Evolutionary conservation across 73 alveolate species (phyloP), one percentile per base, ranked within the genome.

Genomic region (Paramecium primaurelia): DNA sequence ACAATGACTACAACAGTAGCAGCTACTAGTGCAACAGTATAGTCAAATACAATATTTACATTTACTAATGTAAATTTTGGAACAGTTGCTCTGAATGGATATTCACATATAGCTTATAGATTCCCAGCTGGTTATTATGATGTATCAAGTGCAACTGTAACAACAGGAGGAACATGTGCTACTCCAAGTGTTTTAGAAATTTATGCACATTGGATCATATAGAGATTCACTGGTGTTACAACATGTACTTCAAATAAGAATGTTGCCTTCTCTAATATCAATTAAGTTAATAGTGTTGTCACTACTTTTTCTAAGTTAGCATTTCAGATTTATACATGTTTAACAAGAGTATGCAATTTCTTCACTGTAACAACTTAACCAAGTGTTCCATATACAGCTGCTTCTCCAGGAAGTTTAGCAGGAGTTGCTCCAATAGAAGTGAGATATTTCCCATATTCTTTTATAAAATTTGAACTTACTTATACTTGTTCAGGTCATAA

Each of bases 11-110:
- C 87, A 26, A 59, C 64, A 22, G 10, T 32, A 12, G 36, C 58
- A 1, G 28, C 38, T 1, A 30, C 34, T 0, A 5, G 60, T 14
- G 26, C 51, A 6, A 36, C 59, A 4, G 87, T 20, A 1, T n/a
- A 64, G 14, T 36, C 30, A 10, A 38, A 3, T 3, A 26, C 75
- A 8, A 0, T 28, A 1, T 0, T 86, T 30, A 51, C 86, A 37
- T 86, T 86, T 58, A 0, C 34, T 0, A 32, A 20, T 34, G 69
- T 86, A 25, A 86, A 86, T 30, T 3, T 86, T 59, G 93, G 93
- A 14, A 16, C 80, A 20, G 34, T 71, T 6, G 58, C 88, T 16
- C 18, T 64, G 1, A 22, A 42, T 18, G 58, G 58, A 28, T 71
- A 71, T 71, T 71, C 86, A 6, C 4, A 30, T 4, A 34, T 71